Evolutionary conservation across 2,329 filamentous ascomycete species (phyloP), one percentile per base, ranked within the genome.

Genomic region (Clathrospora elynae): DNA sequence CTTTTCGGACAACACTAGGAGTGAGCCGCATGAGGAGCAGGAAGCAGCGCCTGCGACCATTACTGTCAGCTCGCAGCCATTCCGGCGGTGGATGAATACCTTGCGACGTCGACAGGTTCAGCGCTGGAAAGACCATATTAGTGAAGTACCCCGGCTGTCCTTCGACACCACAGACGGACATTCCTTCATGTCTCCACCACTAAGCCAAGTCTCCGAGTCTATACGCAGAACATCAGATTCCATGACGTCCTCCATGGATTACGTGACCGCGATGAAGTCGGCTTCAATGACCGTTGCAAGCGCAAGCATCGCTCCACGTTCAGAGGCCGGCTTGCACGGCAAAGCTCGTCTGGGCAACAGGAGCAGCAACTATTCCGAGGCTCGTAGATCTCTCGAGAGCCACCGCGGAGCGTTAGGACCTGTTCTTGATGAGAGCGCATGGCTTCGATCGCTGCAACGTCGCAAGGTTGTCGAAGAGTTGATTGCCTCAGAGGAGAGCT

Each of bases 401-500:
- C 76, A 74, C 42, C 68, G 69, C 25, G 68, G 72, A 14, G 61
- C 67, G 2, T 66, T 75, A 12, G 75, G 71, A 9, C 71, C 73
- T 11, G 64, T 74, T 9, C 66, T 84, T 8, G 90, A 96, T 54
- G 80, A 85, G 44, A 83, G 78, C 19, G 84, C 87, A n/a, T 80
- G 81, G 28, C 80, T 84, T 53, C 82, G 91, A 38, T 82, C 89
- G 2, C 71, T 87, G 13, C 87, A 90, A 60, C 82, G 93, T 48
- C 83, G 89, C 10, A 84, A 85, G 49, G 84, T 95, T 25, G 72
- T 97, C 23, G 88, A 93, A 63, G 93, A 97, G 71, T 75, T 97
- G 35, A 83, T 96, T 48, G 80, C 74, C 42, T 95, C 91, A 0
- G 93, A 97, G 68, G 87, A 93, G 65, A 83, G 86, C 60, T 97